Evolutionary conservation across 202 grass and related monocot genomes (phyloP), one percentile per base, ranked within the genome.

Genomic region (Brachypodium distachyon): DNA sequence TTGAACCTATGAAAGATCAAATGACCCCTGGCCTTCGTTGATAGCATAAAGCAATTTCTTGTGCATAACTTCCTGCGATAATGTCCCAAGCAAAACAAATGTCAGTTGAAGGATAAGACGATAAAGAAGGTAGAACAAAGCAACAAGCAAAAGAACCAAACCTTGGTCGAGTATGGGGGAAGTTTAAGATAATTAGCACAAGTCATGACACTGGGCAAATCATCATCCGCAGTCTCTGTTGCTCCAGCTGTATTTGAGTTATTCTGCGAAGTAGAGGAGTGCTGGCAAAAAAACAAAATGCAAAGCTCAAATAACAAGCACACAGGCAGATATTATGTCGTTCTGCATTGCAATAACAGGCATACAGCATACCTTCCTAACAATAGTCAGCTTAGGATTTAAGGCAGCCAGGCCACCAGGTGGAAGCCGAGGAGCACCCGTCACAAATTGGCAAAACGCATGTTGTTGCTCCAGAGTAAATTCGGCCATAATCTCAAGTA

Each of bases 141-240:
- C 0, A n/a, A 22, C 27, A 53, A 60, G 47, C 48, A 65, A 51
- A 51, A 72, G 69, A 86, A 71, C 31, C 48, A 36, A 51, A 97
- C 90, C 86, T 93, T 97, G n/a, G 83, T 93, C 17, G 93, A 97
- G 67, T 97, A 97, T 6, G 93, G 93, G 6, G 93, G 93, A n/a
- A 97, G 90, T 82, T 97, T 97, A 64, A 97, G 90, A 83, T 93
- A 97, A 67, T 97, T 97, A 47, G 90, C 93, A 63, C 93, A 97
- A 28, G 93, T 97, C 93, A 97, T 97, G 11, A 97, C 93, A 81
- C 93, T 97, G 34, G 93, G 93, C 48, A 97, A 81, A 83, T 93
- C 93, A 63, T 97, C 90, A 78, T 97, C 93, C 25, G 83, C 93
- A 43, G 74, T 69, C 31, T 93, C 88, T n/a, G 69, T 23, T 19